Evolutionary conservation across 139 green algal genomes (phyloP), one percentile per base, ranked within the genome.

Genomic region (Penium margaritaceum): DNA sequence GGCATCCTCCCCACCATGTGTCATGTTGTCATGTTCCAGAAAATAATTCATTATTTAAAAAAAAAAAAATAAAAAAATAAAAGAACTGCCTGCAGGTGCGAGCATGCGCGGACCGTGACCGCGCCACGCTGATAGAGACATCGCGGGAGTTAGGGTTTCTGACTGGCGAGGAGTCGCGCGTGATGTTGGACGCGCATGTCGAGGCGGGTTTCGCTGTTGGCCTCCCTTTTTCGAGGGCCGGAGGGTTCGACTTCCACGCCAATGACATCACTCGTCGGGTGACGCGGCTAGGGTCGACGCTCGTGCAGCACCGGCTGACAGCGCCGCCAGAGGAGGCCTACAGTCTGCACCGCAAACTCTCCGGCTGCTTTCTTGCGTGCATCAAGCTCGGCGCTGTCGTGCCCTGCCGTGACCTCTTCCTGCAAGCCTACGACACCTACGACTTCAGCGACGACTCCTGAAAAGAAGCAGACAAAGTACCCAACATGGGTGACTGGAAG

Each of bases 271-370:
- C 39, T 32, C n/a, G 19, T 17, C 64, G 68, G 51, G 70, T 78
- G 5, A 78, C 70, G 37, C 14, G 24, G 27, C 85, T 95, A 30
- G 90, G 91, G 0, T 60, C 74, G 0, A 78, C 91, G 7, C 96
- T 98, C 91, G 75, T 97, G 3, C 89, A 92, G 81, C 88, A 98
- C 75, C 75, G 93, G 1, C 83, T 97, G 24, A 95, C 84, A 1
- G 84, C 93, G 14, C 93, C 93, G 1, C 93, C 93, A 0, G 87
- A 96, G 58, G 92, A 96, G 67, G 86, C 86, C 9, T 98, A 98
- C 88, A 92, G 84, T 4, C 83, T 98, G 53, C 93, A 98, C 78
- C 83, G 93, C 44, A 96, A 96, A 83, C 88, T 98, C 1, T 91
- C 82, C 36, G 93, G 93, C 14, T 88, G 90, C 0, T 97, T 97